Percentiles rank a stretch among this genome's conserved stretches.
These are phyloP conservation scores for Aspergillus conjunctus DNA, from an alignment of 495 filamentous ascomycete species.

Conservation along the genomic window DNA sequence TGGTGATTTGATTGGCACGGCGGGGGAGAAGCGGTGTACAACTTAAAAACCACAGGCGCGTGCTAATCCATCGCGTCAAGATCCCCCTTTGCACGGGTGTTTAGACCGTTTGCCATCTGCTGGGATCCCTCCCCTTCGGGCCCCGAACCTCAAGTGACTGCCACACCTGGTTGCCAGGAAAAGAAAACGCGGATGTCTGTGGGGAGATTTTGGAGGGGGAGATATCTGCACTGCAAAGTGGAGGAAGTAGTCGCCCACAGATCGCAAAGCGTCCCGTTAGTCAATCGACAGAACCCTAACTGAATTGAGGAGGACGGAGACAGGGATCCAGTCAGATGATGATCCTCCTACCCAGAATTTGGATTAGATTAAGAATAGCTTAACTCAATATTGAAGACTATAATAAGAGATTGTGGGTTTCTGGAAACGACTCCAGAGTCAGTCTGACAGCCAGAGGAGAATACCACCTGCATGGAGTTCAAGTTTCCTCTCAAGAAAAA, in stretches of 20 bases:
- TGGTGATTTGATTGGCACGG: conserved; percentile 22
- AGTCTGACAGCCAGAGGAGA: background rate
- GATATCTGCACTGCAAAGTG: background rate
- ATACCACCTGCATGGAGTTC: too few species aligned
- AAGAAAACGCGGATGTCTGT: background rate
- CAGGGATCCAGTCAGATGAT: conserved; percentile 2
- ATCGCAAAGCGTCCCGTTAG: background rate
- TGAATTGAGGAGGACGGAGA: background rate
- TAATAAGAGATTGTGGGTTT: conserved; percentile 1
- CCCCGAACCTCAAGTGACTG: background rate
- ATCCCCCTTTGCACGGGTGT: conserved; percentile 3
- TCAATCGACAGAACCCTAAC: background rate
- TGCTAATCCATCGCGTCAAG: conserved; percentile 14
- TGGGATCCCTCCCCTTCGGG: background rate
- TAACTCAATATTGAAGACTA: background rate
- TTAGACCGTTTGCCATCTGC: conserved; percentile 12
- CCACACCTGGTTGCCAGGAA: background rate
- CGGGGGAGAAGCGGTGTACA: conserved; percentile 25
- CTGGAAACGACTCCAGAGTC: background rate
- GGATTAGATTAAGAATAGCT: background rate
- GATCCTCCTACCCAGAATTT: background rate
- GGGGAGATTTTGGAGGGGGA: background rate
- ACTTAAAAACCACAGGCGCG: conserved; percentile 11
- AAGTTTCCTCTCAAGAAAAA: too few species aligned
- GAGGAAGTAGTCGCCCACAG: background rate